A percentile compares a stretch with the other conserved stretches of the same genome.
Evolutionary conservation across 257 asterid genomes (phyloP).

Genomic region (Osmanthus fragrans): DNA sequence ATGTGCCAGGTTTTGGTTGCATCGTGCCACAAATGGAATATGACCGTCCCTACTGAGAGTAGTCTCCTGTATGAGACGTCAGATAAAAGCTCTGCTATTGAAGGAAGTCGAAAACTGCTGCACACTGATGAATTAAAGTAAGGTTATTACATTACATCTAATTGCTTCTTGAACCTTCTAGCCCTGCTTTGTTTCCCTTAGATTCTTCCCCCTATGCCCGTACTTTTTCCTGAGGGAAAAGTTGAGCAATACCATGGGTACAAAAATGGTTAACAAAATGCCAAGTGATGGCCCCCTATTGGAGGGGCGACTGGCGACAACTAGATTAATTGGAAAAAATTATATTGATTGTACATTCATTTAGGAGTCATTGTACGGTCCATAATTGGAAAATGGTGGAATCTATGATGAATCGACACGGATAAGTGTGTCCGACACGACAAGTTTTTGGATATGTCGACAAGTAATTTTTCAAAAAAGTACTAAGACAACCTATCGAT

Average conservation of each 20-base stretch:
- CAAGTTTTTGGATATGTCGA: no score
- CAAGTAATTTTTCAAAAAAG: no score
- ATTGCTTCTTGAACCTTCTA: background rate
- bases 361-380: background rate
- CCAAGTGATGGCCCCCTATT: no score
- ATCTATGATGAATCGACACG: no score
- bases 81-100: slow-evolving; percentile 80
- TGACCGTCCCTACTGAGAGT: slow-evolving; percentile 60
- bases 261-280: no score
- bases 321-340: background rate
- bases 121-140: slow-evolving; percentile 84
- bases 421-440: no score
- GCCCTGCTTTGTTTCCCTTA: background rate
- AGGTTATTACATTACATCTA: slow-evolving; percentile 13
- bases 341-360: background rate
- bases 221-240: background rate
- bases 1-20: slow-evolving; percentile 92
- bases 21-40: slow-evolving; percentile 65
- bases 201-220: background rate
- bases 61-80: slow-evolving; percentile 72
- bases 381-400: background rate
- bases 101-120: slow-evolving; percentile 86
- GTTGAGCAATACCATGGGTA: background rate
- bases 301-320: no score
- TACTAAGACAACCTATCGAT: no score